Conservation (phyloP, 257 asterid genomes). For the Solanum okadae region DNA sequence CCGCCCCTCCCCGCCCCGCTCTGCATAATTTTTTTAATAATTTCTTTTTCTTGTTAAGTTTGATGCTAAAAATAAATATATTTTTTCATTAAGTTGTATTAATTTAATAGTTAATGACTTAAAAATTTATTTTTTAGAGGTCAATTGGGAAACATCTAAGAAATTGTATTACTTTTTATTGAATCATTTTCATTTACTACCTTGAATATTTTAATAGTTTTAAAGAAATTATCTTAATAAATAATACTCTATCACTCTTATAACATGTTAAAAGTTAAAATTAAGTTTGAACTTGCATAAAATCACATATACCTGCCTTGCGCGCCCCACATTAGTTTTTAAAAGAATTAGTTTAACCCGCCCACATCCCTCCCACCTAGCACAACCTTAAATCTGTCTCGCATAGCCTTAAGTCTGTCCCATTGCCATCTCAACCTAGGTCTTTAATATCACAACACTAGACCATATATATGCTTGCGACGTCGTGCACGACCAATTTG, state of each 20-base stretch:
- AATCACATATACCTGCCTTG: neutral
- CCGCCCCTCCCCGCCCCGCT: neutral
- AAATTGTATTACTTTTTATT: no score
- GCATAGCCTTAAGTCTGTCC: neutral
- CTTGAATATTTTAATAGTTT: neutral
- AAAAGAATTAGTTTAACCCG: no score
- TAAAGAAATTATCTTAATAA: neutral
- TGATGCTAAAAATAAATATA: neutral
- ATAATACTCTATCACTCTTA: neutral
- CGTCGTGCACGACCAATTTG: neutral
- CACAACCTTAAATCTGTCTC: neutral
- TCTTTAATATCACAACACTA: neutral
- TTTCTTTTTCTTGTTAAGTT: neutral
- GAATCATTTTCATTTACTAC: no score
- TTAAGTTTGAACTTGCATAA: neutral
- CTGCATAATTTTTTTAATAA: neutral
- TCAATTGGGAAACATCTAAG: neutral
- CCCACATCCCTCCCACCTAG: neutral
- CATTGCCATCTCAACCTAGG: no score
- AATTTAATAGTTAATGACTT: neutral
- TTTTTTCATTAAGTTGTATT: neutral
- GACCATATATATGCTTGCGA: neutral
- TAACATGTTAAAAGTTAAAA: no score
- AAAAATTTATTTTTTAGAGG: neutral
- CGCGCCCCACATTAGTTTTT: no score